A percentile compares a stretch with the other conserved stretches of the same genome.
These are phyloP conservation scores for Linum usitatissimum DNA, from an alignment of 345 rosid genomes.

Conservation along the genomic window DNA sequence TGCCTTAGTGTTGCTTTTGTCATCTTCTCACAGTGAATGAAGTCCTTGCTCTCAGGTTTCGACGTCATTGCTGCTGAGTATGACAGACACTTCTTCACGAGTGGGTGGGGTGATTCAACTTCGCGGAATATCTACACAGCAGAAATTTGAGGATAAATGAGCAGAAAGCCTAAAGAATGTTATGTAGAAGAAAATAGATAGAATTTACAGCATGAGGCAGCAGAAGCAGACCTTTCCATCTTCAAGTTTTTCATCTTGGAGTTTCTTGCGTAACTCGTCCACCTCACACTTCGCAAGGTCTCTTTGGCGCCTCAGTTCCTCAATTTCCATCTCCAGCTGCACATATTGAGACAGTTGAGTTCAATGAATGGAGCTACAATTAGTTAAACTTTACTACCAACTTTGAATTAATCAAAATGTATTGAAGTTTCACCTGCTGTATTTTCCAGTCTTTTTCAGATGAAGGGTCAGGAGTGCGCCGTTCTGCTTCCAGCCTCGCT, in stretches of 20 bases:
- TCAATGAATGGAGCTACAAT: background rate
- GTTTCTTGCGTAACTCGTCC: constrained; percentile 69
- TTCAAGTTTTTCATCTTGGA: constrained; percentile 42
- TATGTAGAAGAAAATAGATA: background rate
- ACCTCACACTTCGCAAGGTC: constrained; percentile 72
- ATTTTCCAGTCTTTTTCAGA: constrained; percentile 78
- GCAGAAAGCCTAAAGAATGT: too few relatives aligned
- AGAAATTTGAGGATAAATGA: constrained; percentile 6
- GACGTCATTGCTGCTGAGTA: constrained; percentile 53
- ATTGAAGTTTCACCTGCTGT: constrained; percentile 43
- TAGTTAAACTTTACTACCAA: constrained; percentile 10
- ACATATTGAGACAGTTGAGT: constrained; percentile 8
- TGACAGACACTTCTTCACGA: constrained; percentile 82
- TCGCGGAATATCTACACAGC: constrained; percentile 37
- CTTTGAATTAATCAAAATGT: background rate
- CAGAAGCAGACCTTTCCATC: constrained; percentile 19
- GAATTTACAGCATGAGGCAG: constrained; percentile 1
- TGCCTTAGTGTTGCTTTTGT: constrained; percentile 60
- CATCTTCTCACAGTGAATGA: constrained; percentile 36
- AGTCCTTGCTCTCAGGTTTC: constrained; percentile 45
- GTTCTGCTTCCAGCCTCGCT: constrained; percentile 91
- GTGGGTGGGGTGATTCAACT: constrained; percentile 48
- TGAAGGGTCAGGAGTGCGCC: constrained; percentile 91
- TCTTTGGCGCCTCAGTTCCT: constrained; percentile 79
- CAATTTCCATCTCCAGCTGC: constrained; percentile 95